Base-by-base conservation (phyloP, 768 basidiomycete genomes). In the Pisolithus tinctorius region DNA sequence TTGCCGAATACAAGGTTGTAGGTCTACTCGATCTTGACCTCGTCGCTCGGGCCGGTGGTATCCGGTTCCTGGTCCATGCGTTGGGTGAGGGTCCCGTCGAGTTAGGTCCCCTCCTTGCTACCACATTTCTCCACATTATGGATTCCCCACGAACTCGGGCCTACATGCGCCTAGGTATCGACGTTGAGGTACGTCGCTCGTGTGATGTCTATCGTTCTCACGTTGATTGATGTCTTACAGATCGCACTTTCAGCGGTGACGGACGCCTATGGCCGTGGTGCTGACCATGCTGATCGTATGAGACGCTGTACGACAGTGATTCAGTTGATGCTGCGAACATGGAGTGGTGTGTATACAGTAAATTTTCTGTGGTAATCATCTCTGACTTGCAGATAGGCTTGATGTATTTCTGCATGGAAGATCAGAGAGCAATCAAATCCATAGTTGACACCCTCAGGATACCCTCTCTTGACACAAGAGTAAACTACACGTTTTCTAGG, bases 391-490 rank as follows among this genome's bases (percentile, higher is more conserved):
- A 44, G 20, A 44, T 75, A 78, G 95, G 95, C 10, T 64, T 98
- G 25, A 84, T 97, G 79, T 97, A 95, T 65, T 84, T 95, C 59
- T 95, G 92, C 66, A 83, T 93, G 80, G 80, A 93, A 62, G 82
- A 90, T 57, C 87, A 88, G 75, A 74, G 82, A 31, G 92, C 93
- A 0, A 84, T 99, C 49, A 81, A 84, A 46, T 86, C 89, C 4
- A 69, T 97, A 29, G 77, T 98, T 29, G 80, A 93, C 58, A 90
- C 87, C 0, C 74, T 99, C 42, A 81, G 84, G 55, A 89, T 96
- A 69, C 93, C 95, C 1, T 91, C 88, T 2, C 74, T 91, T 26
- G 86, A 91, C 44, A 85, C 88, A 45, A 75, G 93, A 64, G 94
- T 93, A 64, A 55, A 55, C 17, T 53, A 3, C 4, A 25, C 11